These are phyloP conservation scores for Daedaleopsis sinensis DNA, from an alignment of 768 basidiomycete species.

Conservation along the genomic window DNA sequence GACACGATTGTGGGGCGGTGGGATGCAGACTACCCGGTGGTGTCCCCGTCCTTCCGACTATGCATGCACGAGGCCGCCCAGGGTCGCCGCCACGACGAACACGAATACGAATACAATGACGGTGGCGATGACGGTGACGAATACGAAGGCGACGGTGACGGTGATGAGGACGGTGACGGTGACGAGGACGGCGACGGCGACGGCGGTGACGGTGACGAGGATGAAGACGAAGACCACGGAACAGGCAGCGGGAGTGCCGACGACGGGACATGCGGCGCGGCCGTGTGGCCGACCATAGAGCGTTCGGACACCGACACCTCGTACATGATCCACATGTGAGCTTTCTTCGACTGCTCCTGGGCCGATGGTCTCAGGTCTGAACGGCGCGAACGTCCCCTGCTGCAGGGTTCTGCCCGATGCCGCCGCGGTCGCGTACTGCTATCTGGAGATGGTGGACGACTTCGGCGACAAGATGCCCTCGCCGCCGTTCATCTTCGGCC, in stretches of 20 bases:
- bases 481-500: conserved; percentile 33
- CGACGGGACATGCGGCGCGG: conserved; percentile 24
- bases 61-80: conserved; percentile 24
- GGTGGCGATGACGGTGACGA: background rate
- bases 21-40: conserved; percentile 27
- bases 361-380: background rate
- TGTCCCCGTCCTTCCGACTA: conserved; percentile 39
- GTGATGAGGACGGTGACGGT: background rate
- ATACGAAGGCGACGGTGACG: background rate
- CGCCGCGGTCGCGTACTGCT: conserved; percentile 25
- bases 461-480: conserved; percentile 30
- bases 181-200: background rate
- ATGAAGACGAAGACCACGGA: background rate
- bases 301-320: conserved; percentile 25
- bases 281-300: conserved; percentile 31
- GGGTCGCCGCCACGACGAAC: background rate
- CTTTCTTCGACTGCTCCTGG: background rate
- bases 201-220: background rate
- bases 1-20: conserved; percentile 38
- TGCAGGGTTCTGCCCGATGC: conserved; percentile 30
- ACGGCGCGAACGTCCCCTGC: background rate
- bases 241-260: background rate
- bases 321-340: conserved; percentile 31
- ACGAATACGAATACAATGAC: background rate
- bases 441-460: conserved; percentile 34